These are phyloP conservation scores for Coemansia sp. DNA, from an alignment of 192 early-diverging fungal genomes.

Conservation along the genomic window DNA sequence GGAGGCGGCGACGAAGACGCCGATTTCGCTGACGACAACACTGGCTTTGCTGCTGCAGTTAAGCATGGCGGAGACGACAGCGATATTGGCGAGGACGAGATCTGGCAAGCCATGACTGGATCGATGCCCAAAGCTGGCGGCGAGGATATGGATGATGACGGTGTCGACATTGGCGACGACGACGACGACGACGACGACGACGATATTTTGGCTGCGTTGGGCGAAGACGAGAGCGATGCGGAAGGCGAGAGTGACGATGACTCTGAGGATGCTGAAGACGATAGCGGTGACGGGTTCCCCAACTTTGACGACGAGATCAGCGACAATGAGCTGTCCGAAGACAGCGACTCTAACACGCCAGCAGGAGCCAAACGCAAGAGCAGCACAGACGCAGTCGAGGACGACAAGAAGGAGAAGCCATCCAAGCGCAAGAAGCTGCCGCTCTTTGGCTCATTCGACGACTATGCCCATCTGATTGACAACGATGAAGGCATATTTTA, in stretches of 20 bases:
- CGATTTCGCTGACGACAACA: slow-evolving; percentile 53
- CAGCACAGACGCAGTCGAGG: slow-evolving; percentile 7
- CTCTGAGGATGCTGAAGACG: slow-evolving; percentile 59
- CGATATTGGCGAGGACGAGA: slow-evolving; percentile 79
- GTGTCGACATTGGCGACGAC: slow-evolving; percentile 57
- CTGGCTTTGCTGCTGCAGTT: slow-evolving; percentile 44
- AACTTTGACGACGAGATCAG: slow-evolving; percentile 32
- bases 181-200: slow-evolving; percentile 51
- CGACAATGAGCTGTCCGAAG: slow-evolving; percentile 3
- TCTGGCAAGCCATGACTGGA: slow-evolving; percentile 85
- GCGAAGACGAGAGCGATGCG: slow-evolving; percentile 46
- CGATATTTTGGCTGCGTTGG: slow-evolving; percentile 54
- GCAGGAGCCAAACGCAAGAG: slow-evolving; percentile 45
- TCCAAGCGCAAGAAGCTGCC: slow-evolving; percentile 62
- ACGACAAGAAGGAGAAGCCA: slow-evolving; percentile 15
- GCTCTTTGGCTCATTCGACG: slow-evolving; percentile 72
- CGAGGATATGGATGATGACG: slow-evolving; percentile 56
- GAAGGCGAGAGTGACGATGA: slow-evolving; percentile 56
- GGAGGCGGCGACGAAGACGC: slow-evolving; percentile 48
- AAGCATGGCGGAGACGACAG: slow-evolving; percentile 32
- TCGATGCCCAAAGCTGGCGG: slow-evolving; percentile 64
- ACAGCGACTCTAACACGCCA: slow-evolving; percentile 9
- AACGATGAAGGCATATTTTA: slow-evolving; percentile 28
- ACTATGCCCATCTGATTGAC: slow-evolving; percentile 63
- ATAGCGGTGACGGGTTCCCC: slow-evolving; percentile 45